Evolutionary conservation across 768 basidiomycete genomes (phyloP).

Genomic region (Auricularia cornea): DNA sequence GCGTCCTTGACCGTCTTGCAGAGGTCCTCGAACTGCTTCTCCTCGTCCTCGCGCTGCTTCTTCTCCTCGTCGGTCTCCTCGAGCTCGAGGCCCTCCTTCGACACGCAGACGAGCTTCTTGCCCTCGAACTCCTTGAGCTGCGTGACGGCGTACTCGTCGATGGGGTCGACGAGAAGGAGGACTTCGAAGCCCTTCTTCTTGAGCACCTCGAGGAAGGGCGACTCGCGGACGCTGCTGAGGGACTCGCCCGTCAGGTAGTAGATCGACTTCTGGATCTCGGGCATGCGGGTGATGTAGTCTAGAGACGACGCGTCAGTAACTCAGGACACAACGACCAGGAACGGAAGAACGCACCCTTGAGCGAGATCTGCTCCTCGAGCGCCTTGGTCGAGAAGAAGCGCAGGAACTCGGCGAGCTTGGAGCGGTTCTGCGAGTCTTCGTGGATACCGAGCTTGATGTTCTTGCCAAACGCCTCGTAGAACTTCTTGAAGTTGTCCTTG

Average conservation of each 20-base stretch:
- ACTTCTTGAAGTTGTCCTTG: slow-evolving; percentile 96
- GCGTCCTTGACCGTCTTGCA: slow-evolving; percentile 96
- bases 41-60: slow-evolving; percentile 78
- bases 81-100: slow-evolving; percentile 98
- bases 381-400: slow-evolving; percentile 98
- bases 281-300: slow-evolving; percentile 99
- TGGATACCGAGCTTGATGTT: slow-evolving; percentile 99
- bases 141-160: slow-evolving; percentile 97
- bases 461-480: slow-evolving; percentile 98
- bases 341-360: slow-evolving; percentile 68
- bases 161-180: slow-evolving; percentile 94
- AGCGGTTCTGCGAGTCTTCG: slow-evolving; percentile 97
- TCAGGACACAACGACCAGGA: slow-evolving; percentile 1
- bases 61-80: slow-evolving; percentile 99
- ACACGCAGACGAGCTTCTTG: slow-evolving; percentile 95
- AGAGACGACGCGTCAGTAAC: slow-evolving; percentile 6
- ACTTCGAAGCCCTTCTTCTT: slow-evolving; percentile 99
- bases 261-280: slow-evolving; percentile 95
- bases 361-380: slow-evolving; percentile 78
- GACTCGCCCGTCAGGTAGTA: slow-evolving; percentile 99
- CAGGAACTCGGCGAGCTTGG: slow-evolving; percentile 98
- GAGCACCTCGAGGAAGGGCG: slow-evolving; percentile 97
- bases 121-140: slow-evolving; percentile 99
- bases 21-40: slow-evolving; percentile 72
- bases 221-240: slow-evolving; percentile 80